Conservation (phyloP, 768 basidiomycete species). For the Collybia nuda region DNA sequence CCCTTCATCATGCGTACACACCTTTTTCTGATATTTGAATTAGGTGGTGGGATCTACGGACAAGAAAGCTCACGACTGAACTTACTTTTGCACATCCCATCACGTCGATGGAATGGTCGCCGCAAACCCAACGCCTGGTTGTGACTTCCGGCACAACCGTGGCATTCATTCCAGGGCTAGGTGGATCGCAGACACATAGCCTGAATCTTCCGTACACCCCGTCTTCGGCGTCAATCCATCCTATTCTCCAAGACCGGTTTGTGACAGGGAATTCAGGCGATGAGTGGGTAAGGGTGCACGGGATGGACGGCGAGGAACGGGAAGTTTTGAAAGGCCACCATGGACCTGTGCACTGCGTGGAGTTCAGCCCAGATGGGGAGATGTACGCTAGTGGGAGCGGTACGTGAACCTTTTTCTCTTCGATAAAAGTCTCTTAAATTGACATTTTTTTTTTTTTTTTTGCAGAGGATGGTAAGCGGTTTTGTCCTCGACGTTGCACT, state of each 20-base stretch:
- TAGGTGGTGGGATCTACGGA: slow-evolving; percentile 97
- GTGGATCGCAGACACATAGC: slow-evolving; percentile 68
- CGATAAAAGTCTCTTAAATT: slow-evolving; percentile 1
- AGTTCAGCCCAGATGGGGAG: slow-evolving; percentile 95
- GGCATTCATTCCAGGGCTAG: slow-evolving; percentile 81
- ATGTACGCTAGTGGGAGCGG: slow-evolving; percentile 97
- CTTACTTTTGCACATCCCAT: slow-evolving; percentile 78
- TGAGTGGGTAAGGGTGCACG: slow-evolving; percentile 96
- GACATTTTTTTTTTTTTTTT: background rate
- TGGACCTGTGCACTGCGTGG: slow-evolving; percentile 93
- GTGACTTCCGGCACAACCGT: slow-evolving; percentile 92
- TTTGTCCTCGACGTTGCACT: background rate
- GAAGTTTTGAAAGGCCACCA: slow-evolving; percentile 97
- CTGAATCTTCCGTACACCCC: slow-evolving; percentile 82
- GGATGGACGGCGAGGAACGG: slow-evolving; percentile 84
- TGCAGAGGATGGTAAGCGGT: slow-evolving; percentile 2
- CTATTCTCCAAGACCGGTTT: slow-evolving; percentile 83
- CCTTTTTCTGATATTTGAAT: slow-evolving; percentile 11
- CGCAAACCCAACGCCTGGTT: slow-evolving; percentile 77
- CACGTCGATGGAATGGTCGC: slow-evolving; percentile 92
- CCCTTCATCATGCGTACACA: background rate
- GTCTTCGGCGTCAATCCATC: slow-evolving; percentile 95
- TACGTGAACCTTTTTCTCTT: slow-evolving; percentile 40
- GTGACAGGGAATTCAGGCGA: slow-evolving; percentile 88
- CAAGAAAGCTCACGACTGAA: slow-evolving; percentile 66